Evolutionary conservation across 352 stramenopile genomes (phyloP), one percentile per base, ranked within the genome.

Genomic region (Peronospora farinosa): DNA sequence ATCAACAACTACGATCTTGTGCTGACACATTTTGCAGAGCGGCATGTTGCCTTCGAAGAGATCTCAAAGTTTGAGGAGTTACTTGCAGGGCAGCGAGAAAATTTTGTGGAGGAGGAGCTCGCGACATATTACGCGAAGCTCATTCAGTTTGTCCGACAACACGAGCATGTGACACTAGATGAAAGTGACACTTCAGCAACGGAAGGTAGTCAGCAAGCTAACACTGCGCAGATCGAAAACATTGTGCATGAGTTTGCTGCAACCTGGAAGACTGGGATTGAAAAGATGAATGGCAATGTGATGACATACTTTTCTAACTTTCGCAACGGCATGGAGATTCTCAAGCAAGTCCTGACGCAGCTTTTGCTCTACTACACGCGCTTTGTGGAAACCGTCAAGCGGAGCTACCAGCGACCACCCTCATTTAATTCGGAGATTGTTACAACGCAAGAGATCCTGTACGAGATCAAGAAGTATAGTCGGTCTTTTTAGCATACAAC

Each of bases 1-100:
- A 96, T 98, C 57, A 99, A 99, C 71, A 99, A 99, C 63, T 95
- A 98, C 59, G 95, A 98, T 64, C 76, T 96, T 40, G 95, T 98
- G 28, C 74, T 97, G 7, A 94, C 78, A 21, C 89, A 98, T 28
- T 97, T 98, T 45, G 91, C 97, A 51, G 93, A 98, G 69, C 79
- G 95, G 30, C 79, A 86, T 27, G 94, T 98, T 23, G 67, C 85
- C 31, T 93, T 88, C 21, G 96, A 98, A 41, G 96, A 99, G 60
- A 89, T 96, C 2, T 86, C 85, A 44, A 88, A 88, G 38, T 97
- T 98, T 57, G 89, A 97, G 19, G 93, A 98, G 41, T 52, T 97
- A 25, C 74, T 99, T 10, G 79, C 89, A 8, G 65, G 78, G 12
- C 90, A 98, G 63, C 81, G 95, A 21, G 96, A 98, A 53, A 79